Evolutionary conservation across 306 rosid species (phyloP), one percentile per base, ranked within the genome.

Genomic region (Hippophae gyantsensis): DNA sequence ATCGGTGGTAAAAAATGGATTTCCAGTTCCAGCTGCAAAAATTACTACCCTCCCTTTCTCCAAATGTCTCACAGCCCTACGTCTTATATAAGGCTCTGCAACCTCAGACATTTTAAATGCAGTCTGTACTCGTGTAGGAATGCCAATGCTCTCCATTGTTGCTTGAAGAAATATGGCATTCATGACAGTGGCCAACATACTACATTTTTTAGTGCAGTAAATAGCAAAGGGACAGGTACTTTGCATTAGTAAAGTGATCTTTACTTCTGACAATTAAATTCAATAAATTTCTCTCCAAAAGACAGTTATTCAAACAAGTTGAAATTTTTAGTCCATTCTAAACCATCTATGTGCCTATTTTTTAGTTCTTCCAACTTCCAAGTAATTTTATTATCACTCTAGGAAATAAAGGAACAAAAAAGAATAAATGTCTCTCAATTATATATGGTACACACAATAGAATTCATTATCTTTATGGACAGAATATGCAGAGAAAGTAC

Each of bases 111-210:
- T 92, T 7, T 95, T 85, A 65, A 92, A 92, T 38, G 99, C 99
- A 43, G 99, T 92, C 89, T 92, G 99, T 54, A 88, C 99, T 70
- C 99, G 78, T 12, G 99, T 92, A 57, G 99, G 99, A 71, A 92
- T 85, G 68, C 96, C 95, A 11, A 92, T 85, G 57, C 99, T 92
- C 75, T 92, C 99, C 99, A 88, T 92, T n/a, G 99, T 92, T 58
- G 99, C 95, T 81, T 92, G 99, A 69, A 92, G 99, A 80, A 79
- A 92, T 75, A 92, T 92, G 52, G 96, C 90, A 77, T 92, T 92
- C 99, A 88, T 92, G 54, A 92, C 96, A 7, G 96, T 85, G 45
- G 98, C 98, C 87, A 92, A 78, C 98, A 92, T 92, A 78, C 96
- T 92, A 58, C 52, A 66, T 32, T 72, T 52, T 50, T 56, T 26